Percentiles rank a stretch among this genome's conserved stretches.
phyloP scores from a whole-genome alignment of 257 asterid genomes.

The Gentiana macrophylla region DNA sequence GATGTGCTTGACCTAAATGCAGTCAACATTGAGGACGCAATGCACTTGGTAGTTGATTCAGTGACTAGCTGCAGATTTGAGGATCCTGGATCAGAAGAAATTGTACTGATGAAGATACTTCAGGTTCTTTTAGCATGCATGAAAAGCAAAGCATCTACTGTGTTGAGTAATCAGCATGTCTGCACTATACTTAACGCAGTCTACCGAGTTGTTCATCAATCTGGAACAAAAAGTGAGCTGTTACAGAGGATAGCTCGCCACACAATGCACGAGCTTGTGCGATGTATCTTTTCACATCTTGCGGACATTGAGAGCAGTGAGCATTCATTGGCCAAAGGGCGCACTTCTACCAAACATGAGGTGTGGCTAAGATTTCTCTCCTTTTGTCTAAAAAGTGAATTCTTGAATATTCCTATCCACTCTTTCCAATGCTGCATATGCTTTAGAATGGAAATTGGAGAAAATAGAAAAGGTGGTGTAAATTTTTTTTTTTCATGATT shows the following conservation, averaged over 20 bases:
- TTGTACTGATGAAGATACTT: slow-evolving; percentile 90
- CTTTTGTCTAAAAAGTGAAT: background rate
- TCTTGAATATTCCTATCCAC: no score
- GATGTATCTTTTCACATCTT: slow-evolving; percentile 91
- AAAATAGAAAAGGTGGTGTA: background rate
- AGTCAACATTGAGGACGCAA: slow-evolving; percentile 66
- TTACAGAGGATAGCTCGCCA: slow-evolving; percentile 91
- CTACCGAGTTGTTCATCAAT: slow-evolving; percentile 85
- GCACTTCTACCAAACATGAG: slow-evolving; percentile 50
- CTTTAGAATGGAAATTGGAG: background rate
- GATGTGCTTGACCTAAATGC: slow-evolving; percentile 71
- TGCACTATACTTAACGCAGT: slow-evolving; percentile 87
- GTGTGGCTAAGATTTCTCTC: slow-evolving; percentile 17
- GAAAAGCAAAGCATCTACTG: slow-evolving; percentile 81
- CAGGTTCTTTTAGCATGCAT: slow-evolving; percentile 90
- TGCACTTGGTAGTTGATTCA: slow-evolving; percentile 88
- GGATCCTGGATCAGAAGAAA: slow-evolving; percentile 97
- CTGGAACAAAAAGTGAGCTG: slow-evolving; percentile 83
- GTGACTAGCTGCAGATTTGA: slow-evolving; percentile 97
- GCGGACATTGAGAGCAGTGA: slow-evolving; percentile 66
- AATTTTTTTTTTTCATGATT: background rate
- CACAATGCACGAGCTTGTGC: slow-evolving; percentile 85
- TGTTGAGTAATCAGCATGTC: slow-evolving; percentile 89
- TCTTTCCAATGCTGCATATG: no score
- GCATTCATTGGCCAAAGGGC: slow-evolving; percentile 63